Evolutionary conservation across 2,329 filamentous ascomycete species (phyloP), one percentile per base, ranked within the genome.

Genomic region (Monilinia fructigena): DNA sequence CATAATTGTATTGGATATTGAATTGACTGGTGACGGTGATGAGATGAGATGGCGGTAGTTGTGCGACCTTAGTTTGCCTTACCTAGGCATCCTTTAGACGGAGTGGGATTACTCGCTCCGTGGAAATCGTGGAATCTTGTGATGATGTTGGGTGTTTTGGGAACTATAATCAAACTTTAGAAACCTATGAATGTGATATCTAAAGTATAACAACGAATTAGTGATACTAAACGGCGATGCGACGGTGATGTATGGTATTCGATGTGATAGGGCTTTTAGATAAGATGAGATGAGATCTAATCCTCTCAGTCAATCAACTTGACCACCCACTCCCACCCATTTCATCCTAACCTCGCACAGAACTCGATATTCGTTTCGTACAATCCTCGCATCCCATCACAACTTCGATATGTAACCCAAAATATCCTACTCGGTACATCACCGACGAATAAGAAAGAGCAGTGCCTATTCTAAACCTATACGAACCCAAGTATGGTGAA

Each of bases 221-320:
- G 58, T 60, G 20, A 60, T 48, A 38, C 45, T 5, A 60, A 60
- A 35, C 28, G 58, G 45, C 28, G 56, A 60, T 60, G 56, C 45
- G 45, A 60, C 45, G 3, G 28, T 50, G 20, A 60, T 18, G 56
- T 11, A 40, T 40, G 28, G 45, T 48, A 20, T 20, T 20, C 23
- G 48, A 50, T 60, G n/a, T 48, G 28, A 60, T 50, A 38, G 45
- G 42, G 58, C 45, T 60, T 60, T 38, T 6, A 50, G 58, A 60
- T 60, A 60, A 60, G 58, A 60, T 60, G 45, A 60, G 58, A 60
- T 60, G 58, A 60, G 58, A 60, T 60, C 20, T 7, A 38, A 38
- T 18, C 31, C 48, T 50, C 6, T 2, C 20, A 38, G 35, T 45
- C 58, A 60, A 60, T 59, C 40, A 47, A n/a, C 28, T 16, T 6